These are phyloP conservation scores for Beauveria sp. DNA, from an alignment of 2,329 filamentous ascomycete species.

Conservation along the genomic window DNA sequence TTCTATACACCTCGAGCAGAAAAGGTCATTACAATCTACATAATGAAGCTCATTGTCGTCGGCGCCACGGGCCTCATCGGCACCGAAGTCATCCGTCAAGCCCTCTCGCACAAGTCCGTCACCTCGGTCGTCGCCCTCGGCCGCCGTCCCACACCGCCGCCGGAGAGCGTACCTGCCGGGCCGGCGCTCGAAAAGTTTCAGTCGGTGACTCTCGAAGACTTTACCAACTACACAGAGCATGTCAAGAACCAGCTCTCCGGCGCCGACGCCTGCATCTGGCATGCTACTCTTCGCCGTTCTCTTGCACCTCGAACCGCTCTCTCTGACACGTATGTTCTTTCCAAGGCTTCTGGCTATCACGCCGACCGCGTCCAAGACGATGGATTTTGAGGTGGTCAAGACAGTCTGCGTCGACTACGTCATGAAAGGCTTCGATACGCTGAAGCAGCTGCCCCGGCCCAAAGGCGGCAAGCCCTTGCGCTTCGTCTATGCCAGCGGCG, in stretches of 20 bases:
- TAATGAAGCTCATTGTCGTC: conserved; percentile 37
- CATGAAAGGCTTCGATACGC: conserved; percentile 24
- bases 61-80: conserved; percentile 36
- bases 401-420: conserved; percentile 32
- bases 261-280: conserved; percentile 38
- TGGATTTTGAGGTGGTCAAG: conserved; percentile 27
- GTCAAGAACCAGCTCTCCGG: conserved; percentile 31
- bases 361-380: conserved; percentile 23
- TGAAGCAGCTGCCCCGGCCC: conserved; percentile 21
- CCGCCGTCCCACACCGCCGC: conserved; percentile 25
- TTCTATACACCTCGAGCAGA: too few relatives aligned
- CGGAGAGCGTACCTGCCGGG: conserved; percentile 16
- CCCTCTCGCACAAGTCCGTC: conserved; percentile 26
- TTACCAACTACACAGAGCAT: conserved; percentile 30
- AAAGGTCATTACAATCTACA: conserved; percentile 14
- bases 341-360: conserved; percentile 35
- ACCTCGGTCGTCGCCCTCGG: conserved; percentile 34
- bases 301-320: too few relatives aligned
- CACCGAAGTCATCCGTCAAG: conserved; percentile 35
- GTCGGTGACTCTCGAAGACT: conserved; percentile 31
- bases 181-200: conserved; percentile 29
- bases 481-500: conserved; percentile 44
- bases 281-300: neutral
- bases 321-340: neutral
- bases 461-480: conserved; percentile 28